These are phyloP conservation scores for Cicer bijugum DNA, from an alignment of 306 rosid genomes.

Conservation along the genomic window DNA sequence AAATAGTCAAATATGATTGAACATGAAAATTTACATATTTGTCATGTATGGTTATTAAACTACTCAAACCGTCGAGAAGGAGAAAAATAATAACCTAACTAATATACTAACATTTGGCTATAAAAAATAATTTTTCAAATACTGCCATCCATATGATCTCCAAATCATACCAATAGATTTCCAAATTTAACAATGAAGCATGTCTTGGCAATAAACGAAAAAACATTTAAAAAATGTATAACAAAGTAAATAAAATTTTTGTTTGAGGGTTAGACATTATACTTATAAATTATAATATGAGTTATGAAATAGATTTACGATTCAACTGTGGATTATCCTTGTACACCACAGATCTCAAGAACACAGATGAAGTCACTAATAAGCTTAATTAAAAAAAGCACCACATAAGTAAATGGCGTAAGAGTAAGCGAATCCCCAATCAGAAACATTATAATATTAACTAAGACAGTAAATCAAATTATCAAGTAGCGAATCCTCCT, in stretches of 20 bases:
- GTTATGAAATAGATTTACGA: not conserved
- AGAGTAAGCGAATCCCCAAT: not conserved
- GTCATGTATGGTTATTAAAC: not conserved
- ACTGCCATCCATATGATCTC: not conserved
- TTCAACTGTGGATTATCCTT: constrained; percentile 9
- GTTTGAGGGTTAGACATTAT: not conserved
- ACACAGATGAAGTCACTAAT: not conserved
- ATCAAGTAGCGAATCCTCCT: not conserved
- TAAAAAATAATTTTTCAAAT: not conserved
- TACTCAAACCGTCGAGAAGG: too few species aligned
- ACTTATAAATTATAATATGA: not conserved
- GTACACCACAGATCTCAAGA: constrained; percentile 5
- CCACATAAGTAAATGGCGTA: not conserved
- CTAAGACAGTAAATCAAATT: not conserved
- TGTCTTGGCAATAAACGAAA: not conserved
- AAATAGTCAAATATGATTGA: not conserved
- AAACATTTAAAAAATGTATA: not conserved
- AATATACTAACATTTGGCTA: too few species aligned
- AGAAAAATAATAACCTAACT: too few species aligned
- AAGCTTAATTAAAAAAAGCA: not conserved
- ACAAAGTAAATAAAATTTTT: not conserved
- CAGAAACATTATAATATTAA: not conserved
- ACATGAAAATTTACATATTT: not conserved
- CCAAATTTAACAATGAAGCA: constrained; percentile 2
- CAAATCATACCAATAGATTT: not conserved